Evolutionary conservation across 352 stramenopile genomes (phyloP), one percentile per base, ranked within the genome.

Genomic region (Globisporangium spinosum): DNA sequence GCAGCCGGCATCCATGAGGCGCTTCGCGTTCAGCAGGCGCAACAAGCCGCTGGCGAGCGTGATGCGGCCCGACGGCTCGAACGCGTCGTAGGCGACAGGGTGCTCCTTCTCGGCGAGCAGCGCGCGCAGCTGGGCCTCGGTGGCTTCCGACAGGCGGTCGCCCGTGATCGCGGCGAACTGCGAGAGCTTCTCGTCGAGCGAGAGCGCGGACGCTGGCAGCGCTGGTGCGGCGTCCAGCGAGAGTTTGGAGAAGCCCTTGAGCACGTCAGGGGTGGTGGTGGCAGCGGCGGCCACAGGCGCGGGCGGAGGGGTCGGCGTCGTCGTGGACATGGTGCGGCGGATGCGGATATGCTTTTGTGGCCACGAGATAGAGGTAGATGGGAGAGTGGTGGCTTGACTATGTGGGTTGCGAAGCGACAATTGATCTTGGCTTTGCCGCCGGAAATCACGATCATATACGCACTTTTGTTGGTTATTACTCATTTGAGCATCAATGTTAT

Each of bases 11-110:
- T 75, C 77, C 32, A 98, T 97, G 17, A 95, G 76, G n/a, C 84
- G 78, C 67, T 82, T 76, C 55, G 98, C 97, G 75, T 99, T 99
- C 67, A 99, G 93, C 20, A 94, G 91, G 53, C 96, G 90, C 73
- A 98, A 82, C 57, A 98, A 76, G 1, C 95, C 94, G 64, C 98
- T 89, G 10, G 98, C 98, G 67, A 99, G 98, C 75, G 99, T 98
- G 92, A 99, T 98, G 40, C 98, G 94, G 25, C 98, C 98, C 34
- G 89, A 98, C 0, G 98, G 97, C 78, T 99, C 98, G 69, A 99
- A 99, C 38, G 97, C 97, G 70, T 99, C 97, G 83, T 99, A 99
- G 32, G 89, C 87, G 35, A 98, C 74, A 6, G 94, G 93, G 65
- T 95, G 74, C 29, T 76, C 51, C 76, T 97, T 98, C 32, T 74